Percentiles rank a stretch among this genome's conserved stretches.
These are phyloP conservation scores for Sextonia rubra DNA, from an alignment of 164 flowering plant genomes.

Conservation along the genomic window DNA sequence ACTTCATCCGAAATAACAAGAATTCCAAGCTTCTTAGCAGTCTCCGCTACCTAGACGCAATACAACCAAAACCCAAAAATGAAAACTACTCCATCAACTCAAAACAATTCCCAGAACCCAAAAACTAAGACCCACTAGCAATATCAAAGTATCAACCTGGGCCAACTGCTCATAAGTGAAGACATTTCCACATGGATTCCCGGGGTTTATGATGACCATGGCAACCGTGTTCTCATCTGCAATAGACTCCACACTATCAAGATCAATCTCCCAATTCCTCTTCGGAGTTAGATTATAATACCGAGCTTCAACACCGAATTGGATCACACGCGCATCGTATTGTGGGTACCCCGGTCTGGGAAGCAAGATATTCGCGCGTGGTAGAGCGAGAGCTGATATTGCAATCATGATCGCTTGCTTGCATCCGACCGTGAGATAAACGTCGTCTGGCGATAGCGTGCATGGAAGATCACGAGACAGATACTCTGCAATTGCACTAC, in stretches of 20 bases:
- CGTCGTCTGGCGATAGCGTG: conserved; percentile 61
- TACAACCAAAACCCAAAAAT: neutral
- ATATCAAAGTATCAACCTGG: conserved; percentile 36
- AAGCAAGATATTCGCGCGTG: conserved; percentile 77
- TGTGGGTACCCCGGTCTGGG: conserved; percentile 88
- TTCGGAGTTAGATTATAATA: conserved; percentile 75
- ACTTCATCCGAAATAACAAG: conserved; percentile 91
- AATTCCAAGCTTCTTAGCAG: conserved; percentile 58
- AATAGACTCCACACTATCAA: conserved; percentile 57
- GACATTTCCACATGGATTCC: conserved; percentile 94
- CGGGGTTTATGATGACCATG: conserved; percentile 81
- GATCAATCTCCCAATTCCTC: conserved; percentile 81
- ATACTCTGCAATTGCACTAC: conserved; percentile 78
- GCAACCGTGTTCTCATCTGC: conserved; percentile 84
- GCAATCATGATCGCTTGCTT: conserved; percentile 79
- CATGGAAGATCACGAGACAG: conserved; percentile 73
- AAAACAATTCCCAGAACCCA: conserved; percentile 32
- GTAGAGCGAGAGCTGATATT: conserved; percentile 55
- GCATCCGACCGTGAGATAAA: conserved; percentile 80
- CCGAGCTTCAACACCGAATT: conserved; percentile 52
- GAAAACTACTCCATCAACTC: neutral
- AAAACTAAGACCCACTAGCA: neutral
- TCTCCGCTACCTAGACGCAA: conserved; percentile 65
- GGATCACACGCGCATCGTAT: conserved; percentile 65
- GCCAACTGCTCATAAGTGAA: conserved; percentile 56